Evolutionary conservation across 2,329 filamentous ascomycete genomes (phyloP), one percentile per base, ranked within the genome.

Genomic region (Ascochyta rabiei): DNA sequence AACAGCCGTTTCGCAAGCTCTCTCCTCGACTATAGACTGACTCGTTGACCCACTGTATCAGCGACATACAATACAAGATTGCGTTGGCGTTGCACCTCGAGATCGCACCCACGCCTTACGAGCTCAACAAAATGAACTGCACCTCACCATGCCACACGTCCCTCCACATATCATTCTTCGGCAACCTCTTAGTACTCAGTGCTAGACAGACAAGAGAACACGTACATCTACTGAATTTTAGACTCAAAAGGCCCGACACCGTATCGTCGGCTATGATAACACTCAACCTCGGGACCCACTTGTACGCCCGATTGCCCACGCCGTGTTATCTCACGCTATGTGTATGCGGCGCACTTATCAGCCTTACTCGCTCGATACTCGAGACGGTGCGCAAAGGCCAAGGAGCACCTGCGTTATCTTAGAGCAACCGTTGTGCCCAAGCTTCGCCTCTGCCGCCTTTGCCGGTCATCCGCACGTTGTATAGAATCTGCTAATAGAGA

Each of bases 271-370:
- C 46, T 4, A 13, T 54, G 57, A 63, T 63, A 63, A 60, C 41
- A n/a, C 42, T 21, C 18, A 39, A 45, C 35, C 45, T 42, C 23
- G 23, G 46, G 52, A 37, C 46, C 52, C 52, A 55, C 52, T 35
- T 35, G 28, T 23, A 48, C 43, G 16, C 31, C 45, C 53, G 55
- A 59, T 61, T 44, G 48, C 56, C 48, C 38, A 38, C 59, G 50
- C 53, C 53, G 53, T 49, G 44, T 61, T 61, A 61, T 61, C 59
- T 57, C 51, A 43, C 41, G 35, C 26, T 59, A 56, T 58, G 51
- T 59, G 58, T 57, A 26, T 24, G 56, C 46, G 31, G 28, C 28
- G 23, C 44, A 52, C 49, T 61, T 56, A 59, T 59, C 53, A 45
- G 40, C 28, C 24, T 16, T 33, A 3, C 16, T 31, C 9, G 23